Conservation (phyloP, 345 rosid genomes). For the Geranium brycei region DNA sequence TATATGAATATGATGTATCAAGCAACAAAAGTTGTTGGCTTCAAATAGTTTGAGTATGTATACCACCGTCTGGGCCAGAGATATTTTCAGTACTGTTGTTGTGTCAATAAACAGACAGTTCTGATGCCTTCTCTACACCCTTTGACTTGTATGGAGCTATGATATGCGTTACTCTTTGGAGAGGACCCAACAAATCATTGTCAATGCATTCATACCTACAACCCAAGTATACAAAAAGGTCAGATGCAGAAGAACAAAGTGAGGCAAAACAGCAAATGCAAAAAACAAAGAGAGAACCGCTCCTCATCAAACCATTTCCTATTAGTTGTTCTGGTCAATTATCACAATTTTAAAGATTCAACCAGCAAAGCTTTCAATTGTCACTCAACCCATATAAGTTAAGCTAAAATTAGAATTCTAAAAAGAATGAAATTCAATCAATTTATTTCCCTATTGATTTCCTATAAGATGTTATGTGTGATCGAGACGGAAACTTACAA, state of each 20-base stretch:
- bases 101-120: slow-evolving; percentile 3
- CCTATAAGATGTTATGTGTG: not conserved
- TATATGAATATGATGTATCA: not conserved
- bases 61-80: not conserved
- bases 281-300: too few species aligned
- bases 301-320: too few species aligned
- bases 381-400: too few species aligned
- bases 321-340: too few species aligned
- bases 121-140: slow-evolving; percentile 20
- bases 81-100: not conserved
- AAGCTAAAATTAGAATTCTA: not conserved
- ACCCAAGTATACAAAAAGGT: not conserved
- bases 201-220: slow-evolving; percentile 33
- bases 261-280: too few species aligned
- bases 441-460: not conserved
- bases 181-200: slow-evolving; percentile 29
- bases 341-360: too few species aligned
- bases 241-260: too few species aligned
- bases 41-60: not conserved
- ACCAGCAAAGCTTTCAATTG: too few species aligned
- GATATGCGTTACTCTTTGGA: slow-evolving; percentile 10
- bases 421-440: not conserved
- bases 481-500: slow-evolving; percentile 34
- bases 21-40: not conserved
- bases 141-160: slow-evolving; percentile 30